Evolutionary conservation across 345 rosid species (phyloP), one percentile per base, ranked within the genome.

Genomic region (Arabidopsis suecica): DNA sequence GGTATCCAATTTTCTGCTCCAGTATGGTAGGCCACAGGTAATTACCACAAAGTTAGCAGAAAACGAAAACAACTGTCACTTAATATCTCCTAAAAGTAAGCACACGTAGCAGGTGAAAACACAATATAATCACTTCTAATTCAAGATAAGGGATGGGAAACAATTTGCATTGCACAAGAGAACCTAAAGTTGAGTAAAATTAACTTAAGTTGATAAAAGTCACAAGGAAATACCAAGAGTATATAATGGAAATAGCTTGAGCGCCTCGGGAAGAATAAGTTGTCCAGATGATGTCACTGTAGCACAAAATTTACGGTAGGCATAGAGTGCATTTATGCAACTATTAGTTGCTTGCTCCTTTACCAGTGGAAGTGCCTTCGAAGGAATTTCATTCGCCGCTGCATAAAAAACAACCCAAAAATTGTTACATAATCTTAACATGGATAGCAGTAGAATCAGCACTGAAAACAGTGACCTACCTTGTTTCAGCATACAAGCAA

Each of bases 231-330:
- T 92, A 95, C 99, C 99, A 10, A 95, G 93, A 74, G 91, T 86
- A 79, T 92, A 93, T 4, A 95, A 79, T 72, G 99, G 98, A 68
- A 91, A 86, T 76, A 95, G 96, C 82, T 93, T 95, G 56, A 95
- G 98, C 20, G 98, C 97, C 83, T 95, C 99, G 3, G 99, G 98
- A 68, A 95, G 97, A 78, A 92, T 93, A 69, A 95, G 98, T 72
- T 95, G 99, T 73, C 99, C 99, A 12, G 90, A 78, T 61, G 97
- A 93, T 73, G 97, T 88, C 58, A 95, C 98, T 20, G 99, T 88
- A 5, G 99, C 98, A 79, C 99, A 95, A 64, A 90, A 95, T 80
- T 93, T 95, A 63, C 99, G 97, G 56, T 95, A 95, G 20, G 99
- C 79, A 65, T 82, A 88, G 78, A 95, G 84, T 82, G 89, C 83